A percentile compares a stretch with the other conserved stretches of the same genome.
Evolutionary conservation across 352 stramenopile genomes (phyloP).

Genomic region (Phytopythium helicoides): DNA sequence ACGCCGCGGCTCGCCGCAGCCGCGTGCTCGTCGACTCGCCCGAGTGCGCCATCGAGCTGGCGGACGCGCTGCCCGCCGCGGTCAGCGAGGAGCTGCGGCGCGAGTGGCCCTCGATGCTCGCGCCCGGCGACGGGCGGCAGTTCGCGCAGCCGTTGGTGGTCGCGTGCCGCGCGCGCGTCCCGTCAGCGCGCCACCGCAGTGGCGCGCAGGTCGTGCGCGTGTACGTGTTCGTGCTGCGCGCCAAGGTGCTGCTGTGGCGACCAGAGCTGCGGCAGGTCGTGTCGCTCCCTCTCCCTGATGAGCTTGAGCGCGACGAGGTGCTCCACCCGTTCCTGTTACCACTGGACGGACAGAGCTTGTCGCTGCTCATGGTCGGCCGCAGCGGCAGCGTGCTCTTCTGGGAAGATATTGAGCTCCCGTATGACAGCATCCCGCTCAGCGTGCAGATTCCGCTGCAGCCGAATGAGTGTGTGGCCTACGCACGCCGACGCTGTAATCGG

Average conservation of each 20-base stretch:
- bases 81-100: constrained; percentile 50
- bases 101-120: constrained; percentile 27
- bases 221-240: constrained; percentile 51
- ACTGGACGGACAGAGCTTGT: constrained; percentile 60
- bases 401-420: constrained; percentile 77
- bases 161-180: constrained; percentile 37
- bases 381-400: constrained; percentile 77
- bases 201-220: constrained; percentile 54
- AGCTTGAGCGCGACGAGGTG: constrained; percentile 42
- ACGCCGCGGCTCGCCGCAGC: constrained; percentile 8
- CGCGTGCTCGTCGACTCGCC: constrained; percentile 54
- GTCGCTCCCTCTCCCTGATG: constrained; percentile 50
- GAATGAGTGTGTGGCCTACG: constrained; percentile 49
- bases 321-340: constrained; percentile 68
- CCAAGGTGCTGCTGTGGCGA: constrained; percentile 70
- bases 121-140: constrained; percentile 9
- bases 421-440: constrained; percentile 72
- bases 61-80: constrained; percentile 31
- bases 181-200: constrained; percentile 42
- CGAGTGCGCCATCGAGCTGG: constrained; percentile 48
- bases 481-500: constrained; percentile 32
- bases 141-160: constrained; percentile 14
- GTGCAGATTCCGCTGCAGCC: constrained; percentile 70
- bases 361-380: constrained; percentile 61
- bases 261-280: constrained; percentile 45